Conservation (phyloP, 805 yeast genomes). For the Jamesozyma lodderae region DNA sequence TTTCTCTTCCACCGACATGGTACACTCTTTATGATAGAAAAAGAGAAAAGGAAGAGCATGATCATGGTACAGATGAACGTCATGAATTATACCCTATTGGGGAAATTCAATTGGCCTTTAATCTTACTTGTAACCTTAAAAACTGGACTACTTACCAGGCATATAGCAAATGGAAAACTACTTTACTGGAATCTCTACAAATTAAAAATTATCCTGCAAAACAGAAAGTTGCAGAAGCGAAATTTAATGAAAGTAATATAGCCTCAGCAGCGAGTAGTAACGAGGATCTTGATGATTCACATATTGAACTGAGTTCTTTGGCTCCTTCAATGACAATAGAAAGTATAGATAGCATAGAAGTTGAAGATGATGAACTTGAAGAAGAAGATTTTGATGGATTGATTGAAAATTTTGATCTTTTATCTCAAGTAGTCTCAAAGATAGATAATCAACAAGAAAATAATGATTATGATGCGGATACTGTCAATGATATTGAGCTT, state of each 20-base stretch:
- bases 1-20: constrained; percentile 17
- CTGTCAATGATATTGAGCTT: constrained; percentile 6
- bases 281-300: no score
- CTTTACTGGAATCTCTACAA: constrained; percentile 6
- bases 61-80: constrained; percentile 1
- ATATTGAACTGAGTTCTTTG: no score
- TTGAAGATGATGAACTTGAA: not conserved
- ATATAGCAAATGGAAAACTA: constrained; percentile 18
- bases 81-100: constrained; percentile 12
- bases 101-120: constrained; percentile 20
- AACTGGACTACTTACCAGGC: constrained; percentile 15
- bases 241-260: no score
- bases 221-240: no score
- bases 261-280: no score
- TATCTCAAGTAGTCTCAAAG: constrained; percentile 2
- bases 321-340: not conserved
- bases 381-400: not conserved
- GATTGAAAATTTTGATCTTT: constrained; percentile 2
- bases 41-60: constrained; percentile 10
- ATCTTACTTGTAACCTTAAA: constrained; percentile 12
- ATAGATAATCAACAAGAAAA: constrained; percentile 8
- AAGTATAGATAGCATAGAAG: not conserved
- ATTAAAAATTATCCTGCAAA: no score
- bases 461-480: constrained; percentile 6
- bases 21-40: constrained; percentile 22